Percentiles rank a stretch among this genome's conserved stretches.
Evolutionary conservation across 805 yeast species (phyloP).

Genomic region (Blastobotrys robertii): DNA sequence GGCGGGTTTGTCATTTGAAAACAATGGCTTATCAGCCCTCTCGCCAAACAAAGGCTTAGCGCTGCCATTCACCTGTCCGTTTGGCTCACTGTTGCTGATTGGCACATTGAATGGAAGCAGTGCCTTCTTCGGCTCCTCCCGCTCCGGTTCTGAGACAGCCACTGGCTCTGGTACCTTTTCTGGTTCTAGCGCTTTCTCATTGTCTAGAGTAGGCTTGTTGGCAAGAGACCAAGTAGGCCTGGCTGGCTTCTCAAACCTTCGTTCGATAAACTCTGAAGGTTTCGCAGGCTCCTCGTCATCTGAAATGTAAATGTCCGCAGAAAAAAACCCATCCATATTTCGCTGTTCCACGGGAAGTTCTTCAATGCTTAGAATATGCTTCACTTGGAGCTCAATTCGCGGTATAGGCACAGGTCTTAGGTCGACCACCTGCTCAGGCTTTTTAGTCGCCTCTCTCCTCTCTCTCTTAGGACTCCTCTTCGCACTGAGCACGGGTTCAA

Average conservation of each 20-base stretch:
- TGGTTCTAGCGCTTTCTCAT: constrained; percentile 1
- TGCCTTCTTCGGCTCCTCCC: background rate
- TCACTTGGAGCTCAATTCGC: constrained; percentile 6
- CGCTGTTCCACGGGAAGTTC: constrained; percentile 20
- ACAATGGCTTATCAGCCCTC: background rate
- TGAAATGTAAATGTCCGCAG: constrained; percentile 25
- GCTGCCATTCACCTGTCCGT: background rate
- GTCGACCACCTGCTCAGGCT: background rate
- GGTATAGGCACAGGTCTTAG: constrained; percentile 5
- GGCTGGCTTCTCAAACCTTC: background rate
- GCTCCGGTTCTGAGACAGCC: background rate
- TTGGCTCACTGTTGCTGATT: background rate
- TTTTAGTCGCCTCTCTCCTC: no score
- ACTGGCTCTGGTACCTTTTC: constrained; percentile 1
- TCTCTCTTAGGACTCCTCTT: no score
- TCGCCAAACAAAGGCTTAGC: background rate
- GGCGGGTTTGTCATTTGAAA: background rate
- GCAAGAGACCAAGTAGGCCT: no score
- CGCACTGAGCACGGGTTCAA: no score
- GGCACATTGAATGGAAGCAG: constrained; percentile 2
- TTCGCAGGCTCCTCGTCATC: constrained; percentile 18
- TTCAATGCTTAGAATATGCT: constrained; percentile 16
- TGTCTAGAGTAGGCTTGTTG: background rate
- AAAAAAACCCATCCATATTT: constrained; percentile 26
- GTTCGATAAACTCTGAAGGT: background rate